Conservation (phyloP, 805 yeast genomes). For the Kuraishia borneana region DNA sequence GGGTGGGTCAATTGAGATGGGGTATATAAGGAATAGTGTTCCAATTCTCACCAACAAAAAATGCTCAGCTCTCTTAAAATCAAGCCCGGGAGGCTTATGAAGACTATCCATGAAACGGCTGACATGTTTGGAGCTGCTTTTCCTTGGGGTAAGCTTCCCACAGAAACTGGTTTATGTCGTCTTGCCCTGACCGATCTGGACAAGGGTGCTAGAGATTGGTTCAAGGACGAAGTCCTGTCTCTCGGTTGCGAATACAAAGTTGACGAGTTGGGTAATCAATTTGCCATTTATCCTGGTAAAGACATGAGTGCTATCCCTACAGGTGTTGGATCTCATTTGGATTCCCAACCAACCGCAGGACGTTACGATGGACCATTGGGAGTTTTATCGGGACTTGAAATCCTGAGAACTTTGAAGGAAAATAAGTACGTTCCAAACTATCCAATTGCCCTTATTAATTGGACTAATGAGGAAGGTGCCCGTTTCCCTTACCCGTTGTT, state of each 20-base stretch:
- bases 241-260: conserved; percentile 48
- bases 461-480: conserved; percentile 78
- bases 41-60: too few relatives aligned
- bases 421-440: conserved; percentile 45
- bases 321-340: conserved; percentile 64
- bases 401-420: conserved; percentile 54
- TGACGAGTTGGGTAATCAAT: conserved; percentile 60
- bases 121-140: conserved; percentile 48
- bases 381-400: conserved; percentile 56
- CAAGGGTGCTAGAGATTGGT: conserved; percentile 57
- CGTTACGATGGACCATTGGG: conserved; percentile 67
- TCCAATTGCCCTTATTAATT: conserved; percentile 53
- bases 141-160: conserved; percentile 42
- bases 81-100: conserved; percentile 31
- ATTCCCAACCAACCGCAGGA: conserved; percentile 73
- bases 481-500: conserved; percentile 57
- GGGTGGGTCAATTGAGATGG: too few relatives aligned
- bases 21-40: too few relatives aligned
- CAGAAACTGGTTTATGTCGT: conserved; percentile 61
- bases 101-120: conserved; percentile 54
- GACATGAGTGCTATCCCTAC: conserved; percentile 37
- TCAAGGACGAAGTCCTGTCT: conserved; percentile 33
- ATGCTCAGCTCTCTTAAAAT: conserved; percentile 9
- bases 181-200: conserved; percentile 53
- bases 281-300: conserved; percentile 51